Percentiles rank a stretch among this genome's conserved stretches.
Evolutionary conservation across 768 basidiomycete genomes (phyloP).

Genomic region (Pisolithus microcarpus): DNA sequence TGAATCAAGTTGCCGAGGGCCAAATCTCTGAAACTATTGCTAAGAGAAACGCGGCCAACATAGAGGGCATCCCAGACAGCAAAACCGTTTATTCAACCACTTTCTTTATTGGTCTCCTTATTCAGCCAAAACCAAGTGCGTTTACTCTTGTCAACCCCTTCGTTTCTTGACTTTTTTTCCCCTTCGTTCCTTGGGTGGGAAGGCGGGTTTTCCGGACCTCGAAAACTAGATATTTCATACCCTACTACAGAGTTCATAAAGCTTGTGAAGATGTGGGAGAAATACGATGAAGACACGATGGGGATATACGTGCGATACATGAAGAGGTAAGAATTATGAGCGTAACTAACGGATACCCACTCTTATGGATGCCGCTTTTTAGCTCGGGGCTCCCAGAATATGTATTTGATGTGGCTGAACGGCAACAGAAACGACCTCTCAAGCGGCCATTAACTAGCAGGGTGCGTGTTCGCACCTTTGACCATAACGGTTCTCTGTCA

Average conservation of each 20-base stretch:
- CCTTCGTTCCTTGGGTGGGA: constrained; percentile 11
- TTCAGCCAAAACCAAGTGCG: constrained; percentile 87
- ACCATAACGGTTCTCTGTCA: constrained; percentile 10
- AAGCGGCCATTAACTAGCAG: constrained; percentile 66
- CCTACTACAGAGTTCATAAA: constrained; percentile 94
- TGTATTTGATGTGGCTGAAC: constrained; percentile 76
- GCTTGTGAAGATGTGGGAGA: constrained; percentile 92
- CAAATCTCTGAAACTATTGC: constrained; percentile 68
- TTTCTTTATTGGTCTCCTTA: constrained; percentile 91
- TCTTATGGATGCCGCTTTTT: constrained; percentile 15
- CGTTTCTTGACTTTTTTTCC: constrained; percentile 9
- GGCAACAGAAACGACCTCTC: constrained; percentile 58
- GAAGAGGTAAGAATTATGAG: constrained; percentile 54
- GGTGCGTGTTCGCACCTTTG: constrained; percentile 32
- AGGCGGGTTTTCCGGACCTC: constrained; percentile 73
- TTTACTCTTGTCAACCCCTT: constrained; percentile 16
- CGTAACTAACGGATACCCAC: constrained; percentile 9
- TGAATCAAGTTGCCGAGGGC: constrained; percentile 81
- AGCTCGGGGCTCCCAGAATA: constrained; percentile 76
- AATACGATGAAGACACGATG: constrained; percentile 88
- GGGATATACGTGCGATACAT: constrained; percentile 91
- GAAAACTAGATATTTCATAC: constrained; percentile 92
- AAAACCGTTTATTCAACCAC: constrained; percentile 90
- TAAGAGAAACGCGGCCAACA: constrained; percentile 71
- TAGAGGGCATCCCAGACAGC: constrained; percentile 66